Conservation (phyloP, 169 alveolate species). For the Plasmodium gonderi region DNA sequence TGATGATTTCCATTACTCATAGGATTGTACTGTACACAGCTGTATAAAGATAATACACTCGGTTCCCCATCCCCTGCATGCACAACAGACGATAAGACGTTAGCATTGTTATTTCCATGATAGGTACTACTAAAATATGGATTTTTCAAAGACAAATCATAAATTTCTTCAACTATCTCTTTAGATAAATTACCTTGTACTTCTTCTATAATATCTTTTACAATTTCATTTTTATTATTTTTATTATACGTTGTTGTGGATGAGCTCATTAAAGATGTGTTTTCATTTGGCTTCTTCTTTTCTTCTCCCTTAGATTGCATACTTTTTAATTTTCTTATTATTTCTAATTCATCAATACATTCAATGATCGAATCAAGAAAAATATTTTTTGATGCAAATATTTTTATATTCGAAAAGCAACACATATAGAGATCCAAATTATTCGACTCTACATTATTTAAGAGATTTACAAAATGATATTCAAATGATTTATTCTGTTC, state of each 20-base stretch:
- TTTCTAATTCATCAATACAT: conserved; percentile 61
- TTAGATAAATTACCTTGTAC: conserved; percentile 37
- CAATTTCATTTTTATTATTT: conserved; percentile 11
- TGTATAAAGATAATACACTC: not conserved
- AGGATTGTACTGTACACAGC: not conserved
- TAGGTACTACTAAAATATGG: conserved; percentile 22
- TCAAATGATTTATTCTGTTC: conserved; percentile 48
- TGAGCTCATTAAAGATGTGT: not conserved
- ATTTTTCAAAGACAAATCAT: conserved; percentile 21
- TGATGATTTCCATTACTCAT: not conserved
- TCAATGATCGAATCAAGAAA: conserved; percentile 42
- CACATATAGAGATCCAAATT: conserved; percentile 46
- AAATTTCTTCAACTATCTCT: conserved; percentile 53
- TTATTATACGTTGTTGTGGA: not conserved
- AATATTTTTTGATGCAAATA: conserved; percentile 21
- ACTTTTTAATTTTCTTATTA: conserved; percentile 31
- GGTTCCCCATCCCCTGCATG: conserved; percentile 14
- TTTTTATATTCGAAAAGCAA: conserved; percentile 49
- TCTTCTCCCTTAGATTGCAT: conserved; percentile 1
- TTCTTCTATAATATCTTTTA: conserved; percentile 16
- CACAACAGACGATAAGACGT: not conserved
- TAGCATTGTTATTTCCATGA: conserved; percentile 9
- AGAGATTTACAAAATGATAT: conserved; percentile 44
- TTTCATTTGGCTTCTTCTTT: not conserved
- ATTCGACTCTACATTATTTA: conserved; percentile 33